Base-by-base conservation (phyloP, 306 rosid genomes). In the Cucumis hystrix region DNA sequence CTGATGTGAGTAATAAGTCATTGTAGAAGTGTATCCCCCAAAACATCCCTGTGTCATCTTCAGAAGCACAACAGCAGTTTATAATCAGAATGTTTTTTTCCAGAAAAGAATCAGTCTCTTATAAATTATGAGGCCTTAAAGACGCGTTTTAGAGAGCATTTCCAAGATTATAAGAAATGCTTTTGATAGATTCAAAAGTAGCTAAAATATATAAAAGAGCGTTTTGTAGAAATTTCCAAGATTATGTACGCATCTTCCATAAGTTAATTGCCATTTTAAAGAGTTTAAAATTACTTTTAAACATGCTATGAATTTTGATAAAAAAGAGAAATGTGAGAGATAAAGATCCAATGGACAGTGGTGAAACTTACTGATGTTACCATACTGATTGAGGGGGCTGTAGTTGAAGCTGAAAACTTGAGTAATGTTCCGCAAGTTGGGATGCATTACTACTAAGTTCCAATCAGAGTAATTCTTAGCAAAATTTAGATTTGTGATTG, bases 321-420 rank as follows among this genome's bases (percentile, higher is more conserved):
- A 45, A 43, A 67, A 68, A 33, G 20, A 40, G n/a, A 68, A 43
- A 12, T 17, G 40, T 43, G 56, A 43, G 30, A 68, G 56, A 43
- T 43, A 69, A 69, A 74, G 63, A 63, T 45, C 47, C 54, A 14
- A 25, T 78, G 63, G 25, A 79, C n/a, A 30, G 52, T 82, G 41
- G 28, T 43, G 10, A 60, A 10, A 89, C 96, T 87, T 85, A 93
- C 98, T 91, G 78, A 82, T 56, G 68, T 68, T 76, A 65, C 90
- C 89, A 78, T 87, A 86, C 66, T 75, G 80, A 45, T 64, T 47
- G 5, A 93, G 88, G 59, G 91, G 58, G 37, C 79, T 77, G 79
- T 89, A 89, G 81, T 88, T 93, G 93, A 89, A 93, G 84, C 98
- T 93, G 91, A 89, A 93, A 58, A 93, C 87, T 71, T 78, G 91